These are phyloP conservation scores for Suillus weaverae DNA, from an alignment of 768 basidiomycete species.

Conservation along the genomic window DNA sequence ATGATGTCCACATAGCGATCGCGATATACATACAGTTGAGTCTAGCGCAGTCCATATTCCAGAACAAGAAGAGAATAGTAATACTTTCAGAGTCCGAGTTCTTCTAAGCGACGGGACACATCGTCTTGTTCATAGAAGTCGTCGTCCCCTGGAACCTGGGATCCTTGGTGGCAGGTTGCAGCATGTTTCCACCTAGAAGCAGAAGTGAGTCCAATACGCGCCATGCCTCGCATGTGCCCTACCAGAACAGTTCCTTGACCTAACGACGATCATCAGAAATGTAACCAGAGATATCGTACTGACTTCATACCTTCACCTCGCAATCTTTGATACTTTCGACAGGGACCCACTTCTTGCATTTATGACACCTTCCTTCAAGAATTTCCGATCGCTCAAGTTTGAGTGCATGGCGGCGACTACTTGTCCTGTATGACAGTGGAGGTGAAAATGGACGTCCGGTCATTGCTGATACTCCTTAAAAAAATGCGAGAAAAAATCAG, in stretches of 20 bases:
- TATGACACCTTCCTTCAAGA: conserved; percentile 76
- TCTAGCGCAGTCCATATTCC: not conserved
- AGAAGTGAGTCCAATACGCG: conserved; percentile 10
- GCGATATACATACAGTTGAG: not conserved
- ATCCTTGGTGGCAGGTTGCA: conserved; percentile 67
- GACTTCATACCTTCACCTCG: conserved; percentile 57
- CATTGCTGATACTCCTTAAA: conserved; percentile 65
- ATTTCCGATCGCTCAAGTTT: conserved; percentile 62
- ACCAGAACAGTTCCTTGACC: conserved; percentile 81
- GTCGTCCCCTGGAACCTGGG: conserved; percentile 53
- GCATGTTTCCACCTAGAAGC: conserved; percentile 78
- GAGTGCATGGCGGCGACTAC: conserved; percentile 43
- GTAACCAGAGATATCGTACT: not conserved
- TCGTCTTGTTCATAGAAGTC: conserved; percentile 59
- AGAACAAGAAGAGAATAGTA: not conserved
- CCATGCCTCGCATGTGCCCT: conserved; percentile 24
- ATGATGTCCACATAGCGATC: not conserved
- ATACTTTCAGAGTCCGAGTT: conserved; percentile 13
- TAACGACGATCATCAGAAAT: conserved; percentile 22
- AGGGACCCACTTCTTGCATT: conserved; percentile 69
- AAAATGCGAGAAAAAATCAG: conserved; percentile 7
- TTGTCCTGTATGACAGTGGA: conserved; percentile 59
- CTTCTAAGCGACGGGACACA: conserved; percentile 33
- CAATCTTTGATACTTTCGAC: conserved; percentile 75
- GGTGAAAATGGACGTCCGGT: conserved; percentile 78